Evolutionary conservation across 352 stramenopile species (phyloP).

Genomic region (Globisporangium viniferum): DNA sequence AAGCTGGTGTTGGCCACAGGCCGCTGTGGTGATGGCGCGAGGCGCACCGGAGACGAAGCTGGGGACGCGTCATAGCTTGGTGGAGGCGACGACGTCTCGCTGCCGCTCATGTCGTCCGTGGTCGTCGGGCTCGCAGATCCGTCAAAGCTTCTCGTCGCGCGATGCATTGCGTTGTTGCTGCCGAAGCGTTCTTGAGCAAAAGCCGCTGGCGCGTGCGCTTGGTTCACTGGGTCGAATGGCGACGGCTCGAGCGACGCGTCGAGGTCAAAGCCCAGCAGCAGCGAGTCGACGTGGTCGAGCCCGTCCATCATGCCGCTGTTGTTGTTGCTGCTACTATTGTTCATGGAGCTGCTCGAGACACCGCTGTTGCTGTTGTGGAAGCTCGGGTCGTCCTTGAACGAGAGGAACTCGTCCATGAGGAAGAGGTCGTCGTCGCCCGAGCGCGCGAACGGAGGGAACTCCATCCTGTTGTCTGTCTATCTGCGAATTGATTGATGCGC

Average conservation of each 20-base stretch:
- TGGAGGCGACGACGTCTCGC: constrained; percentile 47
- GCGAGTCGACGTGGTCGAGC: constrained; percentile 40
- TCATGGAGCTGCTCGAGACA: constrained; percentile 1
- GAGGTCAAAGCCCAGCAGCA: constrained; percentile 32
- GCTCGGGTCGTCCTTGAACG: constrained; percentile 38
- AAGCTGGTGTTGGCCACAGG: not conserved
- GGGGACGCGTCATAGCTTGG: constrained; percentile 28
- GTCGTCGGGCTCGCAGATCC: constrained; percentile 30
- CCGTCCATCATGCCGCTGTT: constrained; percentile 12
- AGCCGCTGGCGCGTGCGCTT: not conserved
- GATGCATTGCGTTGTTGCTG: constrained; percentile 10
- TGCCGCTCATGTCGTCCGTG: constrained; percentile 47
- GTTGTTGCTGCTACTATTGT: constrained; percentile 8
- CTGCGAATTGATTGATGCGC: not conserved
- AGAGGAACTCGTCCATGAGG: constrained; percentile 55
- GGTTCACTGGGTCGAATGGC: constrained; percentile 5
- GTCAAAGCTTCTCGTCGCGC: constrained; percentile 11
- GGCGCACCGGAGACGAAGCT: constrained; percentile 19
- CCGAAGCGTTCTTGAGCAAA: not conserved
- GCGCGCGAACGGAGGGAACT: constrained; percentile 10
- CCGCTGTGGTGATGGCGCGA: constrained; percentile 1
- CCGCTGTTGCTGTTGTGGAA: constrained; percentile 8
- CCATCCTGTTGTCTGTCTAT: not conserved
- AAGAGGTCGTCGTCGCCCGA: constrained; percentile 21
- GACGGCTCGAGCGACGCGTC: constrained; percentile 9